Evolutionary conservation across 441 rosid genomes (phyloP).

Genomic region (Syzygium malaccense): DNA sequence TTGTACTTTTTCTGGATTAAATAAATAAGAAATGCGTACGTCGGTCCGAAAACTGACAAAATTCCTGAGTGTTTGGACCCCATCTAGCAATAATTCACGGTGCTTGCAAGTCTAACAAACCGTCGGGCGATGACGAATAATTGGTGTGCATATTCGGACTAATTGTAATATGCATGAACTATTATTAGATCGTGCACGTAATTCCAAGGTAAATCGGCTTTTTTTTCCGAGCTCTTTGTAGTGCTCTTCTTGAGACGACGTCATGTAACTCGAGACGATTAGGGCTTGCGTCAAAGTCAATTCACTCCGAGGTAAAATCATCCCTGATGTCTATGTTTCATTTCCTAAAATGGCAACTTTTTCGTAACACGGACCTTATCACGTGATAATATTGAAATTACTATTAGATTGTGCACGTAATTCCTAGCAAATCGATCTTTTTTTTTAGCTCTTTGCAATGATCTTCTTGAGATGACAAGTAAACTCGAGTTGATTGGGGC

Average conservation of each 20-base stretch:
- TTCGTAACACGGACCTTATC: not conserved
- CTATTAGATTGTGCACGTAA: too few species aligned
- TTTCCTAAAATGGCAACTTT: not conserved
- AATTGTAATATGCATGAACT: not conserved
- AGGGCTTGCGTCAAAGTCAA: rapidly evolving
- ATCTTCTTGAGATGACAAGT: too few species aligned
- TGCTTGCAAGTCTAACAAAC: not conserved
- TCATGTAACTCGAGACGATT: not conserved
- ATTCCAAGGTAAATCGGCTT: not conserved
- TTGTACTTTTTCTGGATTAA: not conserved
- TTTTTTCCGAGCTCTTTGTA: not conserved
- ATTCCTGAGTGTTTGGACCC: not conserved
- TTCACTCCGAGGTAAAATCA: not conserved
- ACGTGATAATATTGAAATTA: too few species aligned
- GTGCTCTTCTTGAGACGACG: not conserved
- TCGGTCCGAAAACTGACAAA: not conserved
- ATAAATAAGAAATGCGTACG: not conserved
- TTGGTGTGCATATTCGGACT: not conserved
- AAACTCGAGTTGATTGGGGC: too few species aligned
- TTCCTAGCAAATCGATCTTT: too few species aligned
- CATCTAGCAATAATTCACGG: not conserved
- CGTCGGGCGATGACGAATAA: not conserved
- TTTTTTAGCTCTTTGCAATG: too few species aligned
- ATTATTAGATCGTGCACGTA: not conserved
- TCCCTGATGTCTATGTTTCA: not conserved